Conservation (phyloP, 2,329 filamentous ascomycete genomes). For the Claviceps sp. region DNA sequence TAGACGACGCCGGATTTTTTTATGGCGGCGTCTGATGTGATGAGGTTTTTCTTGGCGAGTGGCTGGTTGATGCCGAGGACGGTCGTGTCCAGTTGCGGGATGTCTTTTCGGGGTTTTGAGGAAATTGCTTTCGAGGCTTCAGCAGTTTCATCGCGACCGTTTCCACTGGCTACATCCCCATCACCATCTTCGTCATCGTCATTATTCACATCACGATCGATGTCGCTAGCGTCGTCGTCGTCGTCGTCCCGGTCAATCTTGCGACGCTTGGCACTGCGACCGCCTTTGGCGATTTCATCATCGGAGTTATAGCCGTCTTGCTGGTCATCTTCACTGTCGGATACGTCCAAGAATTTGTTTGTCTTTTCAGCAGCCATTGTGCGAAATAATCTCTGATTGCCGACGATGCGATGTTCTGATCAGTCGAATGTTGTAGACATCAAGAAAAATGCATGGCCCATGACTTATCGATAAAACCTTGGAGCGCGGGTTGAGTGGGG, state of each 20-base stretch:
- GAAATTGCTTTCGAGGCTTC: constrained; percentile 12
- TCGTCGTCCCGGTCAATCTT: constrained; percentile 33
- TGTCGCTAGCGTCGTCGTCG: constrained; percentile 25
- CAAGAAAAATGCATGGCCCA: too few relatives aligned
- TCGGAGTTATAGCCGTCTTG: constrained; percentile 54
- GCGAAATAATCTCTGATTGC: not conserved
- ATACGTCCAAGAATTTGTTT: constrained; percentile 56
- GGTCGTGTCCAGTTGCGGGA: constrained; percentile 17
- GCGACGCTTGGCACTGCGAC: constrained; percentile 47
- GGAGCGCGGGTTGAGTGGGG: too few relatives aligned
- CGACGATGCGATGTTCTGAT: not conserved
- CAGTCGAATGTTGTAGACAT: too few relatives aligned
- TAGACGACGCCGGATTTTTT: constrained; percentile 71
- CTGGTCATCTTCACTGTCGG: constrained; percentile 45
- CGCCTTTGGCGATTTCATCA: constrained; percentile 54
- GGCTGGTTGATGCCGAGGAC: constrained; percentile 38
- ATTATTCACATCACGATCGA: constrained; percentile 19
- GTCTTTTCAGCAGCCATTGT: constrained; percentile 54
- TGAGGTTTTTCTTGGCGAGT: constrained; percentile 54
- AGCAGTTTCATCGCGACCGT: constrained; percentile 1
- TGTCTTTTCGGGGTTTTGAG: constrained; percentile 8
- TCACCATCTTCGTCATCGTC: constrained; percentile 7
- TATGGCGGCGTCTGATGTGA: constrained; percentile 48
- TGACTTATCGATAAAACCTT: too few relatives aligned
- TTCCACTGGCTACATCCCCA: not conserved